A percentile compares a stretch with the other conserved stretches of the same genome.
These are phyloP conservation scores for Pseudohyphozyma bogoriensis DNA, from an alignment of 768 basidiomycete species.

Conservation along the genomic window DNA sequence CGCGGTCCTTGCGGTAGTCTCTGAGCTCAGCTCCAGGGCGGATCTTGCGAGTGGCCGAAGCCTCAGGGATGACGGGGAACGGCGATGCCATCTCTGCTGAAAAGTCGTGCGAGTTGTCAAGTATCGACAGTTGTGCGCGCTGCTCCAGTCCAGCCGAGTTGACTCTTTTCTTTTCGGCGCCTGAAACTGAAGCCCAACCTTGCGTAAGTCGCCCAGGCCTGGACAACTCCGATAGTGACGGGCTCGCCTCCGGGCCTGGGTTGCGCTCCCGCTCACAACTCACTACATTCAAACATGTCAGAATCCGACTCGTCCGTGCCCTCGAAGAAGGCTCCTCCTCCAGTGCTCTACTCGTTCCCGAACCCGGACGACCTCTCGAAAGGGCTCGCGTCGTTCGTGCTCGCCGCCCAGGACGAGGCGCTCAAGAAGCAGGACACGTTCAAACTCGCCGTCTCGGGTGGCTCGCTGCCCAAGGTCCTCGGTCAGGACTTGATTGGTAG, in stretches of 20 bases:
- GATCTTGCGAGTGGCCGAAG: slow-evolving; percentile 11
- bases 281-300: not conserved
- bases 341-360: slow-evolving; percentile 64
- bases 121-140: no score
- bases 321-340: slow-evolving; percentile 37
- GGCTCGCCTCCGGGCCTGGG: no score
- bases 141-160: no score
- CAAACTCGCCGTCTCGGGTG: slow-evolving; percentile 87
- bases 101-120: no score
- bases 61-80: slow-evolving; percentile 12
- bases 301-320: no score
- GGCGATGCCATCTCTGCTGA: slow-evolving; percentile 28
- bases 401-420: slow-evolving; percentile 79
- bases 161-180: no score
- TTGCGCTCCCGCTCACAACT: not conserved
- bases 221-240: no score
- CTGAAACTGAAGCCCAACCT: no score
- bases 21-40: slow-evolving; percentile 14
- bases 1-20: slow-evolving; percentile 17
- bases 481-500: slow-evolving; percentile 57
- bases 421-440: slow-evolving; percentile 81
- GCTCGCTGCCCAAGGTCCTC: slow-evolving; percentile 62
- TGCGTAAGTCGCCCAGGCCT: no score
- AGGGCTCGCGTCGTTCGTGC: slow-evolving; percentile 67
- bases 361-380: slow-evolving; percentile 48